These are phyloP conservation scores for Stephanodiscus triporus DNA, from an alignment of 108 stramenopile genomes.

Conservation along the genomic window DNA sequence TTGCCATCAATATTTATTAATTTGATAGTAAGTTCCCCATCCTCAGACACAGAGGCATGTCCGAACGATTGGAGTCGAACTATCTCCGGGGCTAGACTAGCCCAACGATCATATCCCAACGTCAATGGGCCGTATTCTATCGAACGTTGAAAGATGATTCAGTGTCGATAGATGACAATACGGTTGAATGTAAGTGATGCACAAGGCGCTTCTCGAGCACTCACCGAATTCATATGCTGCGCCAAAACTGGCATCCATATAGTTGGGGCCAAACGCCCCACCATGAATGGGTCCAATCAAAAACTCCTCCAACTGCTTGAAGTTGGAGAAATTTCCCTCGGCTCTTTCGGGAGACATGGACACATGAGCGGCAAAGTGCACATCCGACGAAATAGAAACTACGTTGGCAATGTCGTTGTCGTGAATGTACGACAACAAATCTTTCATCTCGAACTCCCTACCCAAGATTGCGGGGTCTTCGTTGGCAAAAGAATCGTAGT, in stretches of 20 bases:
- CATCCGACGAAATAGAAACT: constrained; percentile 47
- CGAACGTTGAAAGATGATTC: not conserved
- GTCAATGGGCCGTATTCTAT: constrained; percentile 30
- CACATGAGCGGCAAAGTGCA: constrained; percentile 51
- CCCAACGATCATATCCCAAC: constrained; percentile 44
- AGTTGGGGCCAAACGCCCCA: constrained; percentile 48
- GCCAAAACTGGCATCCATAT: constrained; percentile 49
- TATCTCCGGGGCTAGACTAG: constrained; percentile 41
- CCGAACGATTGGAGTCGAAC: constrained; percentile 50
- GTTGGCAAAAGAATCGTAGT: constrained; percentile 38
- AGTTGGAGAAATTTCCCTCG: constrained; percentile 36
- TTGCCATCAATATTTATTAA: constrained; percentile 48
- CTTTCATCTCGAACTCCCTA: constrained; percentile 45
- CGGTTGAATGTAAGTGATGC: not conserved
- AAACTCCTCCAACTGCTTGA: constrained; percentile 48
- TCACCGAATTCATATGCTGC: constrained; percentile 38
- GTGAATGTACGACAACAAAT: constrained; percentile 35
- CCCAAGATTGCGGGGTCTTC: constrained; percentile 33
- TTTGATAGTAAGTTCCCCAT: constrained; percentile 39
- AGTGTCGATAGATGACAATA: not conserved
- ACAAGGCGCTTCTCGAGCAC: not conserved
- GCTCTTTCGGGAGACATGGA: constrained; percentile 42
- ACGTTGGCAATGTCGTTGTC: constrained; percentile 39
- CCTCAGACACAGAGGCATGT: constrained; percentile 45
- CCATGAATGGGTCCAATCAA: constrained; percentile 51